Base-by-base conservation (phyloP, 2,329 filamentous ascomycete genomes). In the Calonectria honghensis region DNA sequence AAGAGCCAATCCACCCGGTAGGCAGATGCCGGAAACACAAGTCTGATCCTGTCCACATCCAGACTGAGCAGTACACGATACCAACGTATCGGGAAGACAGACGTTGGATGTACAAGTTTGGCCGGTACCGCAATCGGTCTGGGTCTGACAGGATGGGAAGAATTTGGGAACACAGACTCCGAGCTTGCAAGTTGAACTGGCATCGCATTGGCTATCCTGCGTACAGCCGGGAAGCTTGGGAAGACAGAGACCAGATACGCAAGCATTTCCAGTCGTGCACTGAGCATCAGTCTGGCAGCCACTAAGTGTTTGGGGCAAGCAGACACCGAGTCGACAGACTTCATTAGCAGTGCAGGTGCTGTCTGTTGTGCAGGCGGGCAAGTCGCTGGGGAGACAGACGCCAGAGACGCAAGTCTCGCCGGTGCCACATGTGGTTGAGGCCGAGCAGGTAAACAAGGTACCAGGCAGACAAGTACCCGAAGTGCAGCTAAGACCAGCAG, bases 271-370 rank as follows among this genome's bases (percentile, higher is more conserved):
- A 20, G 29, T 51, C 6, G 10, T 31, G 24, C 68, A 70, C 27
- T 41, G 51, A 14, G 24, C 35, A 27, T 54, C 35, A 11, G 51
- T 41, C 35, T 54, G 50, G 20, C 66, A 68, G 13, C 37, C 35
- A 10, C 16, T n/a, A 35, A 68, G 66, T 2, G 50, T 31, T 16
- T 68, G 41, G n/a, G 32, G 39, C 14, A 61, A 16, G 35, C 70
- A 73, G 20, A 73, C 32, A 9, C 70, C 70, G 16, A 73, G 45
- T 16, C 64, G 45, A 3, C 70, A 72, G 24, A 52, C 52, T n/a
- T 68, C 29, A 9, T 13, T 29, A 5, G 51, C 11, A 2, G 7
- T 18, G 10, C 70, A 72, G 16, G 45, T 24, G 27, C 37, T 41
- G 31, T 66, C 64, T 3, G 29, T 48, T 27, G 70, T 59, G n/a